phyloP scores from a whole-genome alignment of 306 rosid genomes.

The Vicia faba region DNA sequence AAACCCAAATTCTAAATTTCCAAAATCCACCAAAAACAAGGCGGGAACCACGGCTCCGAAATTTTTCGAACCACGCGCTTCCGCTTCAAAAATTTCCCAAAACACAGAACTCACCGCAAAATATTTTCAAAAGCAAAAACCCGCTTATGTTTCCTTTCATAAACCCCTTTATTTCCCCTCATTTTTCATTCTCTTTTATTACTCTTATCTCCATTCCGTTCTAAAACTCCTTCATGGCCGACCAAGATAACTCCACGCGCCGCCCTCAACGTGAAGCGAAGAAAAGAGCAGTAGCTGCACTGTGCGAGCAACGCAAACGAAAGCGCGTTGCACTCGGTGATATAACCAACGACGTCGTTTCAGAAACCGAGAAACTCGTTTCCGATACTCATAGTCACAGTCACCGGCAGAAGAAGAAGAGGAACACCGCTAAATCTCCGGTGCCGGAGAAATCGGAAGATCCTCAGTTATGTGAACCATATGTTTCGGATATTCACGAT shows the following conservation, averaged over 20 bases:
- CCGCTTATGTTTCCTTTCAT: conserved; percentile 7
- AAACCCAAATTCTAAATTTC: neutral
- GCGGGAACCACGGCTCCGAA: conserved; percentile 19
- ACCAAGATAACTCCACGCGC: conserved; percentile 24
- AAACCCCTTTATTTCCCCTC: conserved; percentile 15
- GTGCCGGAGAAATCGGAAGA: conserved; percentile 42
- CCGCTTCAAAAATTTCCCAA: neutral
- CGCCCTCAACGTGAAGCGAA: conserved; percentile 61
- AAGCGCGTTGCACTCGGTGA: conserved; percentile 80
- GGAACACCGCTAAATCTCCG: conserved; percentile 22
- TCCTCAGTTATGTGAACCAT: conserved; percentile 61
- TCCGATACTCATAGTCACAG: conserved; percentile 5
- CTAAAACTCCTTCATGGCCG: conserved; percentile 7
- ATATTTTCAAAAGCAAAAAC: neutral
- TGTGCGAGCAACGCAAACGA: conserved; percentile 49
- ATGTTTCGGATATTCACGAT: conserved; percentile 65
- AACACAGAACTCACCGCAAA: neutral
- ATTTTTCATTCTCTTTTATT: neutral
- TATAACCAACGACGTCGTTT: conserved; percentile 45
- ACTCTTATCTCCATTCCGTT: neutral
- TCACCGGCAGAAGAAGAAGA: conserved; percentile 20
- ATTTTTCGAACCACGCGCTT: conserved; percentile 26
- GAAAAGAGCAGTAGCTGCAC: conserved; percentile 58
- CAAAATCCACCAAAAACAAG: neutral
- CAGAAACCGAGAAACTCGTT: neutral